Percentiles rank a stretch among this genome's conserved stretches.
Evolutionary conservation across 148 eudicot species (phyloP).

Genomic region (Silene uniflora): DNA sequence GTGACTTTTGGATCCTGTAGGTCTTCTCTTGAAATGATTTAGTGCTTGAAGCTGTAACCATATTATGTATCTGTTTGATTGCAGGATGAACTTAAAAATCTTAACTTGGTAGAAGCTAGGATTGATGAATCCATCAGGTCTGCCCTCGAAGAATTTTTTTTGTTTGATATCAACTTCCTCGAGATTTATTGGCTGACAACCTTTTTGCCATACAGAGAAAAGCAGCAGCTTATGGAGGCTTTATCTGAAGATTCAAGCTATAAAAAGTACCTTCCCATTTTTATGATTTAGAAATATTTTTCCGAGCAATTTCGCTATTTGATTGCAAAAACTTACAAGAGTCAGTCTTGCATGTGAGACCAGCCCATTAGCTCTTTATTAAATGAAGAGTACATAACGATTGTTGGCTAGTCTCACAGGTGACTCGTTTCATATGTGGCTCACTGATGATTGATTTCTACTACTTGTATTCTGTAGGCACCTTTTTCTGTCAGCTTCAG

Average conservation of each 20-base stretch:
- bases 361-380: background rate
- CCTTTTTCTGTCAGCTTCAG: slow-evolving; percentile 19
- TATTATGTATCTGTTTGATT: background rate
- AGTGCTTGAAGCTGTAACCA: background rate
- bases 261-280: slow-evolving; percentile 11
- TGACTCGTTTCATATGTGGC: background rate
- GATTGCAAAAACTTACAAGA: background rate
- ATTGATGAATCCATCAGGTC: slow-evolving; percentile 20
- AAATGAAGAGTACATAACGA: background rate
- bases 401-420: too few relatives aligned
- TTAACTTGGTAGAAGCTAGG: slow-evolving; percentile 9
- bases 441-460: background rate
- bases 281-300: background rate
- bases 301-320: background rate
- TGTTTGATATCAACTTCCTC: background rate
- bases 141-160: background rate
- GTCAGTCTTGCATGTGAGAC: background rate
- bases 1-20: background rate
- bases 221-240: slow-evolving; percentile 16
- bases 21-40: background rate
- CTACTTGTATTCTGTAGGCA: slow-evolving; percentile 14
- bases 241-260: slow-evolving; percentile 16
- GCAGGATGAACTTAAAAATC: slow-evolving; percentile 17
- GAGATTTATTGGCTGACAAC: background rate
- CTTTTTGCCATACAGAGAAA: slow-evolving; percentile 15